Conservation (phyloP, 2,329 filamentous ascomycete species). For the Hysterium pulicare region DNA sequence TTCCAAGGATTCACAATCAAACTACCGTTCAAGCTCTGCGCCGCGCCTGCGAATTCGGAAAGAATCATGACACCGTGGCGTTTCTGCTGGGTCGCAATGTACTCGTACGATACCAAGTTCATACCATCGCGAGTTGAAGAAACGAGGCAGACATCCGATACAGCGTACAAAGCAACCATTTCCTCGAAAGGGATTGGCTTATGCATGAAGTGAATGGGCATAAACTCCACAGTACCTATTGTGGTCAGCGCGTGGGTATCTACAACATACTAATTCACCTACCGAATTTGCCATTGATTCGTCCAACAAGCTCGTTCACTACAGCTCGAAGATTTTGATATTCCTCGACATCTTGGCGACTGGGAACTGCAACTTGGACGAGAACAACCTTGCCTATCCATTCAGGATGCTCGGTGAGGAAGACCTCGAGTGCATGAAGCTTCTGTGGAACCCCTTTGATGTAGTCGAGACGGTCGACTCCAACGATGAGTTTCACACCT, state of each 20-base stretch:
- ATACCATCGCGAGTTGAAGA: constrained; percentile 97
- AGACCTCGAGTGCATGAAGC: constrained; percentile 91
- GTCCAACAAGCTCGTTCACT: constrained; percentile 92
- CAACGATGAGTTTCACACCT: constrained; percentile 93
- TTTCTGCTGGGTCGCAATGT: constrained; percentile 89
- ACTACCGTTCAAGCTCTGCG: constrained; percentile 88
- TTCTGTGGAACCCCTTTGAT: constrained; percentile 99
- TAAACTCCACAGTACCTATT: constrained; percentile 85
- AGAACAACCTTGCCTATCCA: constrained; percentile 98
- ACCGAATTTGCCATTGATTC: constrained; percentile 94
- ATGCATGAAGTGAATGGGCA: constrained; percentile 98
- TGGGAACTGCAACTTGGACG: constrained; percentile 93
- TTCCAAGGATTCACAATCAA: constrained; percentile 99
- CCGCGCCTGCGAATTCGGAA: constrained; percentile 93
- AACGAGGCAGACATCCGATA: constrained; percentile 88
- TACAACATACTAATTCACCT: constrained; percentile 16
- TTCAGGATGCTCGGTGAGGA: constrained; percentile 93
- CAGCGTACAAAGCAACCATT: constrained; percentile 86
- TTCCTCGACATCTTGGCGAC: constrained; percentile 92
- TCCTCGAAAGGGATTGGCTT: constrained; percentile 95
- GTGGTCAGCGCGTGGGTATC: not conserved
- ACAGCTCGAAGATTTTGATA: constrained; percentile 95
- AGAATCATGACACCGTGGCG: constrained; percentile 92
- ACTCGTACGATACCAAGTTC: constrained; percentile 98
- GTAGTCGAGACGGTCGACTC: constrained; percentile 94